Base-by-base conservation (phyloP, 768 basidiomycete species). In the Kockovaella imperatae region DNA sequence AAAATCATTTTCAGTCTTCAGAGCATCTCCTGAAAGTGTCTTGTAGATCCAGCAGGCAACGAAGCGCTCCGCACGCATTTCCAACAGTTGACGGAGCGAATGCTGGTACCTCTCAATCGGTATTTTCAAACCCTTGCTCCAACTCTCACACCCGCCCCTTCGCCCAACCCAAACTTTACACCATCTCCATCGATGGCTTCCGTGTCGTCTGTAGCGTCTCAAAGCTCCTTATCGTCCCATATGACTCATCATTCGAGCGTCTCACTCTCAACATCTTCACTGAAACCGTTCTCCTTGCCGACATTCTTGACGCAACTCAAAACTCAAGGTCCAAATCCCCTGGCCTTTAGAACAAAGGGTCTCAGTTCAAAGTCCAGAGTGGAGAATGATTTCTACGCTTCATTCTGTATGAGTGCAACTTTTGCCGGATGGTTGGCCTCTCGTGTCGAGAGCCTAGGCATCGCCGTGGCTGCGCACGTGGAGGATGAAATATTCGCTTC, bases 71-170 rank as follows among this genome's bases (percentile, higher is more conserved):
- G 87, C 20, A 76, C 80, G 38, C 88, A 96, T 64, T 88, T 97
- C 67, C 81, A 81, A 45, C 79, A 84, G 32, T 78, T 91, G 36
- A 88, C 93, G 1, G 85, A 83, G 17, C 83, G 83, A 45, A 76
- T 97, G 52, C 79, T 96, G 18, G 83, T 86, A 2, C 93, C 93
- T 0, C 77, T 97, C 4, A 83, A 91, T 58, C 80, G 91, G 56
- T 96, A 96, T 74, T 81, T 96, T 42, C 65, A 67, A 43, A 67
- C 65, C 4, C 56, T 67, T 15, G 54, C 64, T 5, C 65, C 65
- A 14, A 49, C 56, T 8, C 35, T 53, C n/a, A 40, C 50, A n/a
- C 17, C 60, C 2, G 18, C 49, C 21, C 35, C 46, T 5, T 26
- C 53, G 7, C 38, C 34, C 3, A 25, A 38, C 13, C 38, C 40